Evolutionary conservation across 768 basidiomycete genomes (phyloP), one percentile per base, ranked within the genome.

Genomic region (Rhodotorula graminis): DNA sequence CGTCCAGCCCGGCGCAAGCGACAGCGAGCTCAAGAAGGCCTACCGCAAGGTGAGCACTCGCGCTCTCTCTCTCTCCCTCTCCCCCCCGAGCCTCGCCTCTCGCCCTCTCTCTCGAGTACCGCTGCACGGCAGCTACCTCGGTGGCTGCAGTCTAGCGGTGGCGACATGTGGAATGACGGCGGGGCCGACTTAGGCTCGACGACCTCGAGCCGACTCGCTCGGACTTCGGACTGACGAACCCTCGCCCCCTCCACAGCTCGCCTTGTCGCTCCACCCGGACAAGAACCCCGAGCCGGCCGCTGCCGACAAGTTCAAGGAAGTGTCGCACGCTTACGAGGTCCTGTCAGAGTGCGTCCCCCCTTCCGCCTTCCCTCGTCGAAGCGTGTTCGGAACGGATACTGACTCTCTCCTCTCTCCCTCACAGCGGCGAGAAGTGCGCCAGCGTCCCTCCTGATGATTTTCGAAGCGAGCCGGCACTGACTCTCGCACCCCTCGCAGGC

Each of bases 281-380:
- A 78, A 93, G 85, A 94, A 94, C 83, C 93, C 93, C 60, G 93
- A 94, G 83, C 92, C 93, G 61, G 93, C 93, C 69, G 94, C 96
- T 78, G 93, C 93, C 37, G 95, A 98, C 82, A 82, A 90, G 65
- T 98, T 98, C 88, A 97, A 98, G 80, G 92, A 97, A 80, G 47
- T 49, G 49, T 56, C 66, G 3, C 79, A 94, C 52, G 93, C 76
- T 62, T 97, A 97, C 79, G 93, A 97, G 84, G 85, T 97, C 65
- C 84, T 97, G 23, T 94, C 93, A 63, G 95, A 98, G 63, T 69
- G 46, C 42, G 71, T 56, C 8, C 27, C 7, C 46, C 10, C 25
- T 33, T 18, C 29, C 29, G n/a, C n/a, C n/a, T n/a, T 47, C 5
- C 25, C 23, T 4, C 11, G 27, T 29, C n/a, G 53, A 27, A 15